Base-by-base conservation (phyloP, 2,329 filamentous ascomycete species). In the Blastomyces parvus region DNA sequence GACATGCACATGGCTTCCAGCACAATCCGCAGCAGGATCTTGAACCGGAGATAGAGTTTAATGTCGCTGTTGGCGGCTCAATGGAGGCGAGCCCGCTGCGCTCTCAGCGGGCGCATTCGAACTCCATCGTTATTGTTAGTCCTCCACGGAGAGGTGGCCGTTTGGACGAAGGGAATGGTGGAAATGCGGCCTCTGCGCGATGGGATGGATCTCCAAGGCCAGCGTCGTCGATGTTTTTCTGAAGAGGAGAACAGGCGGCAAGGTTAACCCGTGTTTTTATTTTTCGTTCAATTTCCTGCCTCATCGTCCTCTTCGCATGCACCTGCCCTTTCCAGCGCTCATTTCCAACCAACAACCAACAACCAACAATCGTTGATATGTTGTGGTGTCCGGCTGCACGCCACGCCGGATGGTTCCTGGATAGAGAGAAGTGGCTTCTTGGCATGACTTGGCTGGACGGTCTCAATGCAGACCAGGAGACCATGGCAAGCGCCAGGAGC, bases 81-180 rank as follows among this genome's bases (percentile, higher is more conserved):
- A 25, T 48, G n/a, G 53, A 46, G 19, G 59, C 59, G 46, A 61
- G 59, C n/a, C 59, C 59, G 7, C 48, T 55, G 8, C 46, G 59
- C n/a, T 42, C 59, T 19, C 59, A 61, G 33, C 30, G 50, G 33
- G 46, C 46, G n/a, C 30, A 61, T 55, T 61, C 59, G 48, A 61
- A 44, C 33, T 61, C 59, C 11, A 40, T 61, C 44, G 46, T 53
- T 27, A 22, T 53, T 25, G 44, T 55, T 27, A 61, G 48, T 55
- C 19, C 48, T 13, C 48, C 46, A 30, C 22, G 59, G 19, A 40
- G 59, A 53, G 4, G 11, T 14, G n/a, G 42, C n/a, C 22, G 33
- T 30, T 46, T 40, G 48, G 38, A 53, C 14, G 50, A 17, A n/a
- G 33, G 46, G 9, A 19, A 48, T n/a, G 42, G 5, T 27, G 22